Percentiles rank a stretch among this genome's conserved stretches.
phyloP scores from a whole-genome alignment of 2,329 filamentous ascomycete genomes.

The Bimuria novae-zelandiae region DNA sequence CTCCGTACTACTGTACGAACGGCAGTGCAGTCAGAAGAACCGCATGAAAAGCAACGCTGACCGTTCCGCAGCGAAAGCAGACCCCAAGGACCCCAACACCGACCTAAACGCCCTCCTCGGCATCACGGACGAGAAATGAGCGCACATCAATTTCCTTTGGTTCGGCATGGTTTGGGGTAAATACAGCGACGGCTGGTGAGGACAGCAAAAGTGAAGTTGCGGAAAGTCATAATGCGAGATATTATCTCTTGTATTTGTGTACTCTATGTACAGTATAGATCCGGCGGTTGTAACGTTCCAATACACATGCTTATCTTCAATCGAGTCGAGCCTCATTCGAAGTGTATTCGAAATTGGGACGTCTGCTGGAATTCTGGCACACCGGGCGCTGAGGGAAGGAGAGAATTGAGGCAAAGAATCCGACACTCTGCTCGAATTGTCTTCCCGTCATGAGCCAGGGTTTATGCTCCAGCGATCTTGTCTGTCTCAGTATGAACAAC shows the following conservation, averaged over 20 bases:
- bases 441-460: no score
- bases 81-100: slow-evolving; percentile 86
- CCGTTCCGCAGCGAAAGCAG: slow-evolving; percentile 57
- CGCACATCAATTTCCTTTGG: slow-evolving; percentile 22
- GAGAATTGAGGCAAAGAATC: no score
- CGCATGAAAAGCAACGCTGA: slow-evolving; percentile 6
- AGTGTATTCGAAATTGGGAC: no score
- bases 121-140: slow-evolving; percentile 44
- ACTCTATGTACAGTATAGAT: slow-evolving; percentile 51
- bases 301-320: slow-evolving; percentile 34
- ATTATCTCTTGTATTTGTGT: slow-evolving; percentile 45
- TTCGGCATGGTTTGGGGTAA: slow-evolving; percentile 27
- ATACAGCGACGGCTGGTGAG: slow-evolving; percentile 22
- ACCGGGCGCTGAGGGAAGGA: no score
- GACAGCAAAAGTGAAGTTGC: slow-evolving; percentile 18
- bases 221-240: slow-evolving; percentile 27
- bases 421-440: no score
- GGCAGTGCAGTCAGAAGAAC: background rate
- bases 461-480: no score
- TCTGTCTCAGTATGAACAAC: no score
- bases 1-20: background rate
- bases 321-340: no score
- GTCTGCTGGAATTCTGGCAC: no score
- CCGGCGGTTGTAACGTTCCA: slow-evolving; percentile 38
- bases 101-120: slow-evolving; percentile 74